phyloP scores from a whole-genome alignment of 495 filamentous ascomycete species.

The Cladorrhinum samala region DNA sequence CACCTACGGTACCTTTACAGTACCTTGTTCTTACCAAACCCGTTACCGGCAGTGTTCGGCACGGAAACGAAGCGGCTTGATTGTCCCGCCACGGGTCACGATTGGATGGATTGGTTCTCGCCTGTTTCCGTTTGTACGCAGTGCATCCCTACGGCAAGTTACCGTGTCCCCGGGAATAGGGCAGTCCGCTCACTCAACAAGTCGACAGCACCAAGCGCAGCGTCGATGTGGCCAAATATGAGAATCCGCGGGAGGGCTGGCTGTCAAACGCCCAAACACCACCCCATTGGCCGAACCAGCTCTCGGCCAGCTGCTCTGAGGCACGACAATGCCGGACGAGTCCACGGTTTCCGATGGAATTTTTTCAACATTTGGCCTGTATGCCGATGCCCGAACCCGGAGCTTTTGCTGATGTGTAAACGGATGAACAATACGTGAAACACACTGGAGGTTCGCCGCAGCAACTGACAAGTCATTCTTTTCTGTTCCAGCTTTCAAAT shows the following conservation, averaged over 20 bases:
- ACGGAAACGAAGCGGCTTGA: constrained; percentile 6
- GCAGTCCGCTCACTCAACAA: constrained; percentile 6
- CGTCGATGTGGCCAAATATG: constrained; percentile 24
- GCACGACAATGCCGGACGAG: constrained; percentile 8
- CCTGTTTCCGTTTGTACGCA: constrained; percentile 22
- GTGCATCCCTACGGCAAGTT: constrained; percentile 7
- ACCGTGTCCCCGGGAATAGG: constrained; percentile 21
- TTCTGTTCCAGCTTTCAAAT: constrained; percentile 1
- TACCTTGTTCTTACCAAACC: no score
- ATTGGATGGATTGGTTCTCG: constrained; percentile 12
- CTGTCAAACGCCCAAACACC: constrained; percentile 21
- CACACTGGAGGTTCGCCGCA: constrained; percentile 16
- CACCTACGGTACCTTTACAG: no score
- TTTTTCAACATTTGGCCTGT: constrained; percentile 1
- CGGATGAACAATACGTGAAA: constrained; percentile 22
- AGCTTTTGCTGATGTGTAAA: constrained; percentile 12
- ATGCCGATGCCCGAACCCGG: constrained; percentile 26
- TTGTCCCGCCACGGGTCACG: constrained; percentile 5
- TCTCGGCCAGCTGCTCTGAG: constrained; percentile 12
- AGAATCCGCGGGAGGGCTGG: constrained; percentile 22
- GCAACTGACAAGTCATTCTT: constrained; percentile 20
- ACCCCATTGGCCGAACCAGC: constrained; percentile 16
- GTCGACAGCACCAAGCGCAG: no score
- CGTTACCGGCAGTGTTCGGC: no score
- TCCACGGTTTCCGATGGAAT: constrained; percentile 5